Evolutionary conservation across 345 rosid species (phyloP), one percentile per base, ranked within the genome.

Genomic region (Jatropha curcas): DNA sequence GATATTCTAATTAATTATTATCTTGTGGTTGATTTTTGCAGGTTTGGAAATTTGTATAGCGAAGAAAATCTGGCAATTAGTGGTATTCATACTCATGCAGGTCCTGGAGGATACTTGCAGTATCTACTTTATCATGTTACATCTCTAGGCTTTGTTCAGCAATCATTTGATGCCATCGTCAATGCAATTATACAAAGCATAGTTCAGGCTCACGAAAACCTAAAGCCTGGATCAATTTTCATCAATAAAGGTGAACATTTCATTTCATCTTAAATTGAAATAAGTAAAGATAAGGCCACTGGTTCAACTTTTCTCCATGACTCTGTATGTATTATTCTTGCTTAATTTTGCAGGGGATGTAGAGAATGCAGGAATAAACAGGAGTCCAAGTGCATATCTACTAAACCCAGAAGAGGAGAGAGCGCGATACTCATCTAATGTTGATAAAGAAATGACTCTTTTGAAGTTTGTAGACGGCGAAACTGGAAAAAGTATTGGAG

Each of bases 31-130:
- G n/a, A n/a, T n/a, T n/a, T n/a, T 11, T 75, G 68, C 68, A 88
- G 92, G 79, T 88, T 43, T 30, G 88, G 92, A 74, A 62, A 80
- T 45, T 48, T 83, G 80, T 88, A 88, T 57, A 84, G 79, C 0
- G 76, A 88, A 65, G 85, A 88, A n/a, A 88, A 88, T 55, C 61
- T 82, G 33, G 90, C 86, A 16, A 82, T 86, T 27, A 86, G 88
- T 73, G 92, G 90, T 50, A 88, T 74, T 7, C 92, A 88, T 68
- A 88, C 87, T 27, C 90, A 83, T 71, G 85, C 92, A 0, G 87
- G 92, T 19, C 90, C 88, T 0, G 88, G 85, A 30, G 90, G 90
- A 12, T 86, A 88, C 71, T 22, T 86, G 81, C 92, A 88, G 77
- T 88, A 85, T 68, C 63, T 85, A 62, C 27, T 85, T 22, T 85